These are phyloP conservation scores for Brassica hybrid DNA, from an alignment of 441 rosid genomes.

Conservation along the genomic window DNA sequence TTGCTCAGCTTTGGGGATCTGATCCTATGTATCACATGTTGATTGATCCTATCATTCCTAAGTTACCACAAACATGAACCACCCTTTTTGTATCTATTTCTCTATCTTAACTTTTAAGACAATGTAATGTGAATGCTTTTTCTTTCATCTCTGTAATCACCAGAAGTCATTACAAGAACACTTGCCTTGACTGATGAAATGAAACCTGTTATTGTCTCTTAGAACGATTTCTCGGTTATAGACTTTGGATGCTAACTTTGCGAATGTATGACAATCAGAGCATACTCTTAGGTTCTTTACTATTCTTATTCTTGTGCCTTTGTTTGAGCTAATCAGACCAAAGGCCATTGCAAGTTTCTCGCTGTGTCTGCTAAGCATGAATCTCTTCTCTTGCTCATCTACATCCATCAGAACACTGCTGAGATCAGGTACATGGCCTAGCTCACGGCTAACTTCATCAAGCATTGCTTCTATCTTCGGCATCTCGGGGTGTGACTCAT, in stretches of 20 bases:
- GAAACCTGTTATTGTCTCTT: conserved; percentile 58
- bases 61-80: conserved; percentile 22
- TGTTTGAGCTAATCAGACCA: conserved; percentile 51
- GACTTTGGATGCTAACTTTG: conserved; percentile 50
- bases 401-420: conserved; percentile 57
- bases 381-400: conserved; percentile 56
- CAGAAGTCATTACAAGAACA: conserved; percentile 60
- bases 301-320: conserved; percentile 48
- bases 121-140: conserved; percentile 16
- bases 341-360: conserved; percentile 71
- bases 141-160: conserved; percentile 34
- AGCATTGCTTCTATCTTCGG: conserved; percentile 49
- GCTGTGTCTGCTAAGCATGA: conserved; percentile 57
- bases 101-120: not conserved
- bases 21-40: conserved; percentile 63
- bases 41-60: conserved; percentile 64
- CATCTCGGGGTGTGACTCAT: conserved; percentile 61
- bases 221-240: conserved; percentile 58
- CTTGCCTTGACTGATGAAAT: conserved; percentile 47
- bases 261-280: conserved; percentile 63
- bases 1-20: conserved; percentile 73
- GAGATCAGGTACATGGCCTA: conserved; percentile 59
- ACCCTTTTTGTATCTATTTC: not conserved
- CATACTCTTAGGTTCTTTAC: conserved; percentile 65
- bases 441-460: conserved; percentile 36